Conservation (phyloP, 352 stramenopile genomes). For the Globisporangium yorkense region DNA sequence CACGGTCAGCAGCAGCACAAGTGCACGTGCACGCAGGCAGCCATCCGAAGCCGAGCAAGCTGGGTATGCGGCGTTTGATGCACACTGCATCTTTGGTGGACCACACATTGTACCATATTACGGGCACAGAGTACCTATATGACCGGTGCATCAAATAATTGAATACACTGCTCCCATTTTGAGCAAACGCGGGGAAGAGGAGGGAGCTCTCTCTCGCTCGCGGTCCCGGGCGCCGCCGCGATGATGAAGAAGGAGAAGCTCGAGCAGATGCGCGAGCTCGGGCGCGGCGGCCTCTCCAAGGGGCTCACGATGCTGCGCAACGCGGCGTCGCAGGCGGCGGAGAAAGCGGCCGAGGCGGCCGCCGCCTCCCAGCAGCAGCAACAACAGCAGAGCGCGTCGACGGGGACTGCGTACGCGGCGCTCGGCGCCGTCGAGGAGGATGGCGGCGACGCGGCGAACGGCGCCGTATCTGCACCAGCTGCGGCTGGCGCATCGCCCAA, state of each 20-base stretch:
- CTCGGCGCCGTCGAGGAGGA: slow-evolving; percentile 7
- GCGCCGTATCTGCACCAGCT: background rate
- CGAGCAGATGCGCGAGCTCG: slow-evolving; percentile 85
- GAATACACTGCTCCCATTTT: no score
- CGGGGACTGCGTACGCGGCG: slow-evolving; percentile 8
- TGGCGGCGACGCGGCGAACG: background rate
- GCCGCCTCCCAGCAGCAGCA: background rate
- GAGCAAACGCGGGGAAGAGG: no score
- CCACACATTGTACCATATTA: no score
- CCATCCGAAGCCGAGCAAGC: no score
- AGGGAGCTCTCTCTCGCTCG: background rate
- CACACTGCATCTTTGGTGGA: no score
- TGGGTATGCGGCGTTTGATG: no score
- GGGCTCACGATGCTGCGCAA: slow-evolving; percentile 75
- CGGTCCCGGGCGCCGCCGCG: background rate
- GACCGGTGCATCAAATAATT: no score
- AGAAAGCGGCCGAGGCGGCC: slow-evolving; percentile 12
- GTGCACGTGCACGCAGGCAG: no score
- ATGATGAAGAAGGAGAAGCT: slow-evolving; percentile 87
- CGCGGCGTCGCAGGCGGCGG: slow-evolving; percentile 28
- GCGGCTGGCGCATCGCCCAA: slow-evolving; percentile 1
- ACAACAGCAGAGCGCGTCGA: slow-evolving; percentile 4
- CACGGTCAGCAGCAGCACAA: no score
- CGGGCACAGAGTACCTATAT: no score
- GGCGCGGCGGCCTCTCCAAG: slow-evolving; percentile 63